phyloP scores from a whole-genome alignment of 192 early-diverging fungal species.

The Rhizophagus sp. region DNA sequence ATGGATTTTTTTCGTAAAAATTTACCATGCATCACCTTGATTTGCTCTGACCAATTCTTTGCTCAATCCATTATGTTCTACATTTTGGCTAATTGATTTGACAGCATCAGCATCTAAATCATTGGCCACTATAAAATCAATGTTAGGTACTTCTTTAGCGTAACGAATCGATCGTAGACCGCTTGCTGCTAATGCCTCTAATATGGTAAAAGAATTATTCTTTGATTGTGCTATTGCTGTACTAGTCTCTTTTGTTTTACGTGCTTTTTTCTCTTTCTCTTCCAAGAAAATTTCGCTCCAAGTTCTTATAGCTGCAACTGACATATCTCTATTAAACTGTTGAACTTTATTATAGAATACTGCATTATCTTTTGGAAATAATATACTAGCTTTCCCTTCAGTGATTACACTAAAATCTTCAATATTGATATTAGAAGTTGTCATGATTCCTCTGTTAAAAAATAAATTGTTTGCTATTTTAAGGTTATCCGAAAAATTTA shows the following conservation, averaged over 20 bases:
- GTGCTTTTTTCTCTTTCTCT: conserved; percentile 55
- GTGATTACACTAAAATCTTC: conserved; percentile 51
- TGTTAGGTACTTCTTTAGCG: conserved; percentile 86
- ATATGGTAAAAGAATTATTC: conserved; percentile 57
- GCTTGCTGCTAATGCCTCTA: conserved; percentile 95
- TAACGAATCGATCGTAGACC: conserved; percentile 96
- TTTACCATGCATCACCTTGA: conserved; percentile 83
- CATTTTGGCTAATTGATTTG: conserved; percentile 83
- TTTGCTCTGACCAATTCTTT: conserved; percentile 76
- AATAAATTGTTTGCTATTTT: background rate
- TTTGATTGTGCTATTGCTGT: conserved; percentile 15
- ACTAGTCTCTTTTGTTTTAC: conserved; percentile 45
- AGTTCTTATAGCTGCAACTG: conserved; percentile 91
- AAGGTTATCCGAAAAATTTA: background rate
- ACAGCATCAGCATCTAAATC: conserved; percentile 91
- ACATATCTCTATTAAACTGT: conserved; percentile 97
- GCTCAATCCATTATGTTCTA: conserved; percentile 76
- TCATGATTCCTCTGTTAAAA: background rate
- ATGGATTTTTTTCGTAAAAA: background rate
- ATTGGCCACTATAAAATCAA: conserved; percentile 85
- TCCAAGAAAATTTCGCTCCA: conserved; percentile 82
- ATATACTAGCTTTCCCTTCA: conserved; percentile 80
- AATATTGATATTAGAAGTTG: background rate
- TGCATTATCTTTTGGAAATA: conserved; percentile 83
- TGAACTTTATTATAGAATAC: conserved; percentile 99